Base-by-base conservation (phyloP, 495 filamentous ascomycete species). In the Corynascus novoguineensis region DNA sequence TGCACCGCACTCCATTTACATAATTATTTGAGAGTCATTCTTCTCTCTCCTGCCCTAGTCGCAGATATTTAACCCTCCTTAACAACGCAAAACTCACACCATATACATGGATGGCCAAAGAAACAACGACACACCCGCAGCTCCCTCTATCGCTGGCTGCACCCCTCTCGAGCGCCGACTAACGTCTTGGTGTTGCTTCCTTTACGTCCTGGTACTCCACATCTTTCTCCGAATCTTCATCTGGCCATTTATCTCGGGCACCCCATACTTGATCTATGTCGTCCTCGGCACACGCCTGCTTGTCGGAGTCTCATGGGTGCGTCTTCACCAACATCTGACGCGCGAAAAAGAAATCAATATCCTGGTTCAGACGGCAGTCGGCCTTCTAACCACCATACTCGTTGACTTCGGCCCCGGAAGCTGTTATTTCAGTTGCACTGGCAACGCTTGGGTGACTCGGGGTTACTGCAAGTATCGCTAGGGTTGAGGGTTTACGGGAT, bases 121-220 rank as follows among this genome's bases (percentile, higher is more conserved):
- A 22, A 5, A 4, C 47, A 34, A 35, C 29, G 27, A 31, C 31
- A 4, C 12, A 15, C 29, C 19, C 47, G 3, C 29, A 2, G 29
- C 29, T 11, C 29, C 47, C 9, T 17, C 7, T 8, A 24, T 8
- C 28, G 47, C 47, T 17, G 17, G 19, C 31, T 50, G 47, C 47
- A 50, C 31, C 47, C 31, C 47, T n/a, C 47, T 50, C 47, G 47
- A 50, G 31, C 47, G 47, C 47, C 47, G 47, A 2, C 47, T 50
- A 19, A 14, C 31, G 12, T 37, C 28, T 12, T 50, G 47, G 47
- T 50, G 47, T 21, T 35, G 31, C 47, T 50, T 50, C 47, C 21
- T 35, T 2, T 37, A 1, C 31, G 9, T 11, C 19, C 17, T 50
- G 21, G 10, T 50, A 3, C 32, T 35, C 31, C 35, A 50, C 28